These are phyloP conservation scores for Candida cerambycidarum DNA, from an alignment of 805 yeast species.

Conservation along the genomic window DNA sequence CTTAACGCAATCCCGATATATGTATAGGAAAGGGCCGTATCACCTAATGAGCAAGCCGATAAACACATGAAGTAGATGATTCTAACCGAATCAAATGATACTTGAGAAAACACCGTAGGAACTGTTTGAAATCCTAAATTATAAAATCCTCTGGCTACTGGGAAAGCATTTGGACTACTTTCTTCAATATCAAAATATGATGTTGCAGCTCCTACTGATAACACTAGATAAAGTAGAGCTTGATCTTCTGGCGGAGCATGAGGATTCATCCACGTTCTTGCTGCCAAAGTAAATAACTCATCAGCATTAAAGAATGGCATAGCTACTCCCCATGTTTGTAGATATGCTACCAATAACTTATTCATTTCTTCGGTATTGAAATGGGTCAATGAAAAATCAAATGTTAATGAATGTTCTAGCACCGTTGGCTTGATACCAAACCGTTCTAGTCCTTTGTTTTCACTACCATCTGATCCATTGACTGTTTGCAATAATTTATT, in stretches of 20 bases:
- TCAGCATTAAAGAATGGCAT: conserved; percentile 20
- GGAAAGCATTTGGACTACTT: conserved; percentile 12
- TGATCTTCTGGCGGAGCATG: conserved; percentile 5
- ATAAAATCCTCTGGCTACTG: conserved; percentile 19
- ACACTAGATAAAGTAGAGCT: conserved; percentile 18
- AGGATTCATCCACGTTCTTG: conserved; percentile 13
- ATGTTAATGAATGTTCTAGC: conserved; percentile 10
- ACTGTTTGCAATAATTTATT: conserved; percentile 16
- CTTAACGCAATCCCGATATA: conserved; percentile 20
- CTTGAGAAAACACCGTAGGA: conserved; percentile 18
- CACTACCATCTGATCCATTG: conserved; percentile 10
- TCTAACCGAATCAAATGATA: conserved; percentile 18
- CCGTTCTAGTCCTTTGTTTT: conserved; percentile 18
- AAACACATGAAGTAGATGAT: conserved; percentile 18
- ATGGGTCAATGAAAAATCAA: conserved; percentile 9
- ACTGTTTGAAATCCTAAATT: conserved; percentile 17
- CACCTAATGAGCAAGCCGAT: conserved; percentile 21
- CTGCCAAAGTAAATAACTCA: conserved; percentile 16
- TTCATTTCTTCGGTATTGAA: conserved; percentile 14
- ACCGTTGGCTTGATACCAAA: conserved; percentile 20
- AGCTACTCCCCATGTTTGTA: conserved; percentile 22
- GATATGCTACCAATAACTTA: conserved; percentile 15
- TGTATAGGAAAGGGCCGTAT: conserved; percentile 20
- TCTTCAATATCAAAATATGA: conserved; percentile 16
- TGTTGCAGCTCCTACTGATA: conserved; percentile 20